Evolutionary conservation across 179 eudicot species (phyloP).

Genomic region (Beta lomatogona): DNA sequence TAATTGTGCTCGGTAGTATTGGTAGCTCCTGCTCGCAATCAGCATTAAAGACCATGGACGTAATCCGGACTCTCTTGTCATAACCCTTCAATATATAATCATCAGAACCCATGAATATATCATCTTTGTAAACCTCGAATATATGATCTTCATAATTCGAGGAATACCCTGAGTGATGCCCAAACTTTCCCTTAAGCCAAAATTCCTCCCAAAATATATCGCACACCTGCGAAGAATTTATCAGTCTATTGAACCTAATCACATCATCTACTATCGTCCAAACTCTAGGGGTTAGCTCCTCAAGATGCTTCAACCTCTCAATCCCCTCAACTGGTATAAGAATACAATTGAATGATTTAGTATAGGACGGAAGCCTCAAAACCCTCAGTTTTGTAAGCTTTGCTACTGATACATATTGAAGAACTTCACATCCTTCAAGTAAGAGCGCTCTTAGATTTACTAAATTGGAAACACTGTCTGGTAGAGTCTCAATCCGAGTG

Average conservation of each 20-base stretch:
- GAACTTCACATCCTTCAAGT: not conserved
- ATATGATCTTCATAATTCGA: too few species aligned
- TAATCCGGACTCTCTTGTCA: too few species aligned
- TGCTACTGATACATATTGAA: conserved; percentile 16
- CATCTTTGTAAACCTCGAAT: too few species aligned
- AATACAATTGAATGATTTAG: not conserved
- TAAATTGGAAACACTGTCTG: conserved; percentile 19
- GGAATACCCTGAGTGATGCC: too few species aligned
- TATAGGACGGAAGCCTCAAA: not conserved
- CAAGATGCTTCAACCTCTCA: too few species aligned
- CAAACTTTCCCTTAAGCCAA: too few species aligned
- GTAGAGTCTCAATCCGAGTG: conserved; percentile 17
- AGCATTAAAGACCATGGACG: too few species aligned
- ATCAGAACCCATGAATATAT: too few species aligned
- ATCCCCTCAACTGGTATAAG: too few species aligned
- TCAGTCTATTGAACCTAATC: conserved; percentile 6
- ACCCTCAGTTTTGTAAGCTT: conserved; percentile 21
- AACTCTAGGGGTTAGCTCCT: too few species aligned
- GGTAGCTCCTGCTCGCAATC: not conserved
- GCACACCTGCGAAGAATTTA: not conserved
- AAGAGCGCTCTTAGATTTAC: conserved; percentile 15
- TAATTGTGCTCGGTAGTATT: not conserved
- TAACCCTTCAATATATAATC: too few species aligned
- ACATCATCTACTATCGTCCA: not conserved
- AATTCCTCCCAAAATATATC: too few species aligned